Base-by-base conservation (phyloP, 805 yeast species). In the Spathaspora arborariae region DNA sequence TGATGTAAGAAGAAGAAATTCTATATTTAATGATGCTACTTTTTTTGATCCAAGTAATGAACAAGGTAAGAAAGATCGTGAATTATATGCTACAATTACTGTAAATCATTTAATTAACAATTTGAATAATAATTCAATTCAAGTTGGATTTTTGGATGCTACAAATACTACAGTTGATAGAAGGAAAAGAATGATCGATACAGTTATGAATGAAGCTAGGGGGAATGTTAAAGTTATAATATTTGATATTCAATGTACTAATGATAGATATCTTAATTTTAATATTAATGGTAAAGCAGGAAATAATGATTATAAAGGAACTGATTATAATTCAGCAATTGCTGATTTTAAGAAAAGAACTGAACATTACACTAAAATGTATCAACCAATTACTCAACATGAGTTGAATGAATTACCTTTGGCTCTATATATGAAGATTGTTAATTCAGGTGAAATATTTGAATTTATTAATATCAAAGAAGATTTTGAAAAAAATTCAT, bases 251-350 rank as follows among this genome's bases (percentile, higher is more conserved):
- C 74, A 78, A 51, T 81, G 87, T 56, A 62, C 70, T n/a, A 78
- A 81, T 57, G 61, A 62, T 24, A 69, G 70, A 15, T 70, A 81
- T 24, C 63, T 82, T 53, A 70, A 77, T 48, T 85, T 61, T 60
- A 85, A 85, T 62, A 81, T 84, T 45, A 81, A 78, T 54, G 78
- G 80, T 44, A 85, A 85, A 60, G 76, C 89, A 0, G 69, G 66
- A 45, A 83, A 82, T 56, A 74, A 72, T 34, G 91, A 85, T 59
- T 85, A 85, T 60, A 64, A 60, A 45, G 75, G 75, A 41, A 68
- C 70, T 52, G 76, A 79, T 39, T 78, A 80, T 52, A 72, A 72
- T 27, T 58, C 58, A 5, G 81, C 89, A 3, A 74, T 83, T 15
- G 52, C 64, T 3, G 90, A 84, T 65, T 85, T 85, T 56, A 70